phyloP scores from a whole-genome alignment of 805 yeast genomes.

The Nakazawaea peltata region DNA sequence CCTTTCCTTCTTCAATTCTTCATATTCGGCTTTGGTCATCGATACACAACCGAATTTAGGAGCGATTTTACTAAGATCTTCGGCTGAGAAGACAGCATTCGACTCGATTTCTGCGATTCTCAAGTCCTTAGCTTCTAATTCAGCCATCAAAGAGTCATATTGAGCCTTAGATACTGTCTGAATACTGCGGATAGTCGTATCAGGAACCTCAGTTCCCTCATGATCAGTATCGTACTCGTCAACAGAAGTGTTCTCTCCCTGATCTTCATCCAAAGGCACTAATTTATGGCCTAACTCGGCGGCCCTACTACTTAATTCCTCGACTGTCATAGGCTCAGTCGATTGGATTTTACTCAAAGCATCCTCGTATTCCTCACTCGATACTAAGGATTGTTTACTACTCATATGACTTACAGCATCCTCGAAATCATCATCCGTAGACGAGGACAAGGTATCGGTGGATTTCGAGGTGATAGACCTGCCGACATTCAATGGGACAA shows the following conservation, averaged over 20 bases:
- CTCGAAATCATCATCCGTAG: conserved; percentile 11
- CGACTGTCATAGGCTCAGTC: conserved; percentile 19
- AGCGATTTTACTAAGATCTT: conserved; percentile 16
- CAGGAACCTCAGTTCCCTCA: too few species aligned
- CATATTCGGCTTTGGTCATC: conserved; percentile 24
- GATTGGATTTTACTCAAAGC: conserved; percentile 11
- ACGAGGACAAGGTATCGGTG: background rate
- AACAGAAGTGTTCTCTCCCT: conserved; percentile 14
- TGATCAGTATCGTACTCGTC: conserved; percentile 18
- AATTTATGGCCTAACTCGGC: conserved; percentile 25
- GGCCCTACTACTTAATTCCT: conserved; percentile 25
- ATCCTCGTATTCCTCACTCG: conserved; percentile 9
- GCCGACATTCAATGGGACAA: conserved; percentile 5
- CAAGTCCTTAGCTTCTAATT: background rate
- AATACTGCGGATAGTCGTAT: too few species aligned
- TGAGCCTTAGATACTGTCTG: too few species aligned
- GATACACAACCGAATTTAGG: conserved; percentile 24
- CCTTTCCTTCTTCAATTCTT: conserved; percentile 15
- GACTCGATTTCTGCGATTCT: background rate
- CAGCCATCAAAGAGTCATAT: background rate
- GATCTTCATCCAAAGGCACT: conserved; percentile 19
- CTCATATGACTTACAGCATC: conserved; percentile 11
- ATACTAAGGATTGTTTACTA: conserved; percentile 11
- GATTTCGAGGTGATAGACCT: background rate
- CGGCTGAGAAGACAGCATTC: conserved; percentile 6